A percentile compares a stretch with the other conserved stretches of the same genome.
Evolutionary conservation across 768 basidiomycete species (phyloP).

Genomic region (Calocybe indica): DNA sequence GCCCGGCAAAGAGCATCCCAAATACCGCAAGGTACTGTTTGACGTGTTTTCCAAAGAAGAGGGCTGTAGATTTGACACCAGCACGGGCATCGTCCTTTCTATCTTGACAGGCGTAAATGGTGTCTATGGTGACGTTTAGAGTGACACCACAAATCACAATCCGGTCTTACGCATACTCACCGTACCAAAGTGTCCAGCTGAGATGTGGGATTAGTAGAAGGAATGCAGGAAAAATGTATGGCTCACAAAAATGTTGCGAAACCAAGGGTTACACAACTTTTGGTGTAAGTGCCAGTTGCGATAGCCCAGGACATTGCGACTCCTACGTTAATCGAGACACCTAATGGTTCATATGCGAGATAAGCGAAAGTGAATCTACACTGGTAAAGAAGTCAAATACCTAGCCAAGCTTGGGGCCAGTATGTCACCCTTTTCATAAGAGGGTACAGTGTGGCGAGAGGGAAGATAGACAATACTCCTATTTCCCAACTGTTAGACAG

Average conservation of each 20-base stretch:
- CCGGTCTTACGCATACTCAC: slow-evolving; percentile 11
- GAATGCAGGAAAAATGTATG: slow-evolving; percentile 11
- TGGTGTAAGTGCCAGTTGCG: slow-evolving; percentile 24
- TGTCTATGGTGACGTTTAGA: slow-evolving; percentile 8
- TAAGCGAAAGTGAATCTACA: no score
- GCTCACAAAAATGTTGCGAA: slow-evolving; percentile 40
- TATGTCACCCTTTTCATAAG: slow-evolving; percentile 50
- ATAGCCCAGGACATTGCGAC: slow-evolving; percentile 44
- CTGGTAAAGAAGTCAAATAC: slow-evolving; percentile 18
- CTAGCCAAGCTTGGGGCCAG: slow-evolving; percentile 62
- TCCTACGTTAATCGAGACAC: slow-evolving; percentile 45
- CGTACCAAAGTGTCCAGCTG: slow-evolving; percentile 47
- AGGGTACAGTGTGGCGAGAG: slow-evolving; percentile 33
- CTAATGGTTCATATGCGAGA: no score
- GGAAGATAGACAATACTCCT: no score
- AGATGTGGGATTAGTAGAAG: neutral
- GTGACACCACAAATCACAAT: neutral
- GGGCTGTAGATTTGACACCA: slow-evolving; percentile 71
- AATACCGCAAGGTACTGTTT: slow-evolving; percentile 49
- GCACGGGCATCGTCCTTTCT: slow-evolving; percentile 65
- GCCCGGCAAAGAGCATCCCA: slow-evolving; percentile 42
- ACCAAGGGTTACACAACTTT: slow-evolving; percentile 22
- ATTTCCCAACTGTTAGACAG: no score
- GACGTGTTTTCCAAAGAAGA: slow-evolving; percentile 60
- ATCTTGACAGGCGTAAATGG: slow-evolving; percentile 75